These are phyloP conservation scores for Hibiscus tridactylites DNA, from an alignment of 345 rosid genomes.

Conservation along the genomic window DNA sequence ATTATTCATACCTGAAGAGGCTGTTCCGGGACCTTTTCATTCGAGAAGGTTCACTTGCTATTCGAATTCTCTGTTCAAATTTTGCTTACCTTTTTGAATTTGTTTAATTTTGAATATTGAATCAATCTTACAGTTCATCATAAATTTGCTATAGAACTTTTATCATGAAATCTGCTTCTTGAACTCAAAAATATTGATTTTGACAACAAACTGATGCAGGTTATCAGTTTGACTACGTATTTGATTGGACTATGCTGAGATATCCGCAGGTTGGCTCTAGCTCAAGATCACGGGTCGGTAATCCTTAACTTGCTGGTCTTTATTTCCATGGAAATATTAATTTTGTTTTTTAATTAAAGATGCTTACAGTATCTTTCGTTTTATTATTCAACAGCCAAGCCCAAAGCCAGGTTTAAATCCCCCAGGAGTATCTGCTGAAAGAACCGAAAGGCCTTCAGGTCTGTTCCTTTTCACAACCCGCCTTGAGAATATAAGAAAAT, in stretches of 20 bases:
- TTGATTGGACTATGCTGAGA: slow-evolving; percentile 92
- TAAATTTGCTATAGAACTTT: neutral
- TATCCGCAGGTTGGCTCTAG: slow-evolving; percentile 77
- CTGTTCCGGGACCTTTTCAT: slow-evolving; percentile 90
- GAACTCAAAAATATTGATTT: slow-evolving; percentile 1
- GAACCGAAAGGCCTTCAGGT: slow-evolving; percentile 77
- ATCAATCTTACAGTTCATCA: neutral
- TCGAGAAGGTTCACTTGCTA: slow-evolving; percentile 58
- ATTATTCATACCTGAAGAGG: slow-evolving; percentile 88
- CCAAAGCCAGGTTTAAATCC: slow-evolving; percentile 50
- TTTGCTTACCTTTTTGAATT: neutral
- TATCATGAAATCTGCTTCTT: neutral
- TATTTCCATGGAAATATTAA: neutral
- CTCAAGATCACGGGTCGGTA: slow-evolving; percentile 68
- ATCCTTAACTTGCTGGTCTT: neutral
- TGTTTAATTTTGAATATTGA: neutral
- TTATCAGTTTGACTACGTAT: slow-evolving; percentile 84
- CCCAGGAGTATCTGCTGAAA: slow-evolving; percentile 63
- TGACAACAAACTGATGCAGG: slow-evolving; percentile 37
- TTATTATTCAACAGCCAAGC: slow-evolving; percentile 35
- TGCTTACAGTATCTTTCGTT: neutral
- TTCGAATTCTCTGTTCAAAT: neutral
- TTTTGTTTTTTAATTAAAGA: neutral
- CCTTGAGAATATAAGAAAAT: neutral
- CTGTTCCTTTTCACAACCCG: slow-evolving; percentile 11